A percentile compares a stretch with the other conserved stretches of the same genome.
Evolutionary conservation across 495 filamentous ascomycete species (phyloP).

Genomic region (Lasiosphaeris hirsuta): DNA sequence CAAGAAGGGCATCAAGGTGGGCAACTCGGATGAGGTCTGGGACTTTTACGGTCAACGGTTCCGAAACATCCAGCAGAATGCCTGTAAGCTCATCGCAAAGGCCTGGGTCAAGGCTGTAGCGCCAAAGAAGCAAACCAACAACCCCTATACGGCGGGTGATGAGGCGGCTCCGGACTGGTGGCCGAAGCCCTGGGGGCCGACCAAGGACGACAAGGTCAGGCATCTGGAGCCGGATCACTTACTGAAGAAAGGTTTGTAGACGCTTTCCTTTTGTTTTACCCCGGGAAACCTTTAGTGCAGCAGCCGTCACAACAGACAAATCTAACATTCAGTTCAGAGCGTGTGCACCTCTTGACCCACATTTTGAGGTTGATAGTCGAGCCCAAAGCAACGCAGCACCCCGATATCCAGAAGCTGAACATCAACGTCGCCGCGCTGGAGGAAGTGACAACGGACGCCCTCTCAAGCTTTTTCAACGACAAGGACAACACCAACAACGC

Average conservation of each 20-base stretch:
- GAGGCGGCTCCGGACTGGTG: constrained; percentile 75
- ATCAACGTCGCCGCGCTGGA: constrained; percentile 47
- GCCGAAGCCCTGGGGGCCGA: constrained; percentile 56
- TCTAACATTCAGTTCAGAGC: constrained; percentile 40
- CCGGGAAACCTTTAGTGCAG: background rate
- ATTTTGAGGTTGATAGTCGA: constrained; percentile 58
- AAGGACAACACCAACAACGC: constrained; percentile 40
- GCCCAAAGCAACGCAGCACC: constrained; percentile 38
- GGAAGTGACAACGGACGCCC: constrained; percentile 41
- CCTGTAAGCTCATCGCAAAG: constrained; percentile 71
- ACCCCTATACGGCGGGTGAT: constrained; percentile 74
- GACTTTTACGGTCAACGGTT: constrained; percentile 64
- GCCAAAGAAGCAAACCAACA: constrained; percentile 78
- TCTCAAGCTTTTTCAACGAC: constrained; percentile 44
- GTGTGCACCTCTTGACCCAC: constrained; percentile 58
- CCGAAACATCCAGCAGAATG: constrained; percentile 66
- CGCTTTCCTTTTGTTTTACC: background rate
- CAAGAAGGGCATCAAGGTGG: constrained; percentile 49
- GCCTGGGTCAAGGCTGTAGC: constrained; percentile 79
- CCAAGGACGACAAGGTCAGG: constrained; percentile 38
- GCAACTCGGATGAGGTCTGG: constrained; percentile 54
- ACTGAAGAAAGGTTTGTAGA: constrained; percentile 60
- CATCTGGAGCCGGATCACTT: constrained; percentile 88
- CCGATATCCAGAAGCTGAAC: constrained; percentile 33
- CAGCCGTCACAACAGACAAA: background rate